phyloP scores from a whole-genome alignment of 2,329 filamentous ascomycete genomes.

The Arthrobotrys entomopaga region DNA sequence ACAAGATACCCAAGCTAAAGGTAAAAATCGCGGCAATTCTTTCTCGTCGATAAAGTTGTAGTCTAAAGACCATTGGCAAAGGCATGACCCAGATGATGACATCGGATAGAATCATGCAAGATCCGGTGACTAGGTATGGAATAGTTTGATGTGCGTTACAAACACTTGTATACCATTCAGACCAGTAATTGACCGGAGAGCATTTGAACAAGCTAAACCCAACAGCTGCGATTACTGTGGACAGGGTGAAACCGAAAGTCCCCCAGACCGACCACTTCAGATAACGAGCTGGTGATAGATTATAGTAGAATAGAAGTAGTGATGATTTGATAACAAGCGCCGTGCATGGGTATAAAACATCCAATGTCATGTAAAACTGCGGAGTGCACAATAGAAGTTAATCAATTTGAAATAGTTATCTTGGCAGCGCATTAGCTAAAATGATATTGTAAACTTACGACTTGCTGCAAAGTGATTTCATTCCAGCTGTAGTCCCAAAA shows the following conservation, averaged over 20 bases:
- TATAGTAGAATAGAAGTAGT: conserved; percentile 49
- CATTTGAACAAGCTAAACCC: conserved; percentile 45
- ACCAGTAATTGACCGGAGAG: conserved; percentile 39
- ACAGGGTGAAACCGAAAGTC: conserved; percentile 29
- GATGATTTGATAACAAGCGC: conserved; percentile 49
- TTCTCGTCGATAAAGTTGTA: conserved; percentile 42
- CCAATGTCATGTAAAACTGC: conserved; percentile 43
- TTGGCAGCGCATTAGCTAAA: too few species aligned
- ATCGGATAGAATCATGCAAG: conserved; percentile 42
- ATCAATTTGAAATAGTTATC: too few species aligned
- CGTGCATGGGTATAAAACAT: conserved; percentile 42
- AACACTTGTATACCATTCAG: conserved; percentile 48
- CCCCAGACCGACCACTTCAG: conserved; percentile 39
- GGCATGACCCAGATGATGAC: conserved; percentile 52
- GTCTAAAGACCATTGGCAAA: conserved; percentile 37
- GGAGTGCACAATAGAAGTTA: neutral
- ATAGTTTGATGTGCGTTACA: conserved; percentile 37
- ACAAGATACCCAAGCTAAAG: conserved; percentile 53
- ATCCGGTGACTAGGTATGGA: conserved; percentile 43
- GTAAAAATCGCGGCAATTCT: conserved; percentile 50
- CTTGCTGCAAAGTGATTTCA: conserved; percentile 37
- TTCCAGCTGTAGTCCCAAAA: conserved; percentile 53
- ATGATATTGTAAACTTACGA: conserved; percentile 2
- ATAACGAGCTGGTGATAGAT: conserved; percentile 37
- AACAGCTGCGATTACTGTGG: conserved; percentile 19